These are phyloP conservation scores for Aphanomyces euteiches DNA, from an alignment of 352 stramenopile species.

Conservation along the genomic window DNA sequence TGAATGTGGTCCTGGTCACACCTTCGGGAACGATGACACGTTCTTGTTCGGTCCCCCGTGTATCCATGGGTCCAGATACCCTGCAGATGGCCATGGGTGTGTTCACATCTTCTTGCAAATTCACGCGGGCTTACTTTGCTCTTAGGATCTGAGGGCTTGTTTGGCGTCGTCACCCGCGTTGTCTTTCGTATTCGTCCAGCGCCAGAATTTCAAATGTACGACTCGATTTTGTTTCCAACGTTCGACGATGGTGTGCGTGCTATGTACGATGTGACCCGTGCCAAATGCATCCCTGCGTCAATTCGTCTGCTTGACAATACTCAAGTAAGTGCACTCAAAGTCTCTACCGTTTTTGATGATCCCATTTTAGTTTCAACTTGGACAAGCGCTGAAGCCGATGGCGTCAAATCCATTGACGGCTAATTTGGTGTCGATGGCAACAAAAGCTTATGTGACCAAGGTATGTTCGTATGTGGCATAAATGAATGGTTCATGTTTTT, in stretches of 20 bases:
- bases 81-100: slow-evolving; percentile 60
- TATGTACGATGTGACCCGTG: slow-evolving; percentile 71
- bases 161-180: slow-evolving; percentile 92
- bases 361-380: slow-evolving; percentile 76
- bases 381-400: slow-evolving; percentile 84
- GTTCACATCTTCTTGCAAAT: neutral
- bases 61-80: slow-evolving; percentile 87
- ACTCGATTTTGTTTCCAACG: slow-evolving; percentile 88
- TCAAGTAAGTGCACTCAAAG: slow-evolving; percentile 38
- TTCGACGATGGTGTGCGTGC: slow-evolving; percentile 75
- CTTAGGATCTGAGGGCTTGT: slow-evolving; percentile 91
- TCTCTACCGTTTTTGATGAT: neutral
- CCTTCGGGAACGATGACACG: slow-evolving; percentile 54
- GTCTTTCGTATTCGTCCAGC: slow-evolving; percentile 87
- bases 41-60: slow-evolving; percentile 56
- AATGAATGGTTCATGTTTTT: neutral
- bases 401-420: slow-evolving; percentile 46
- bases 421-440: slow-evolving; percentile 64
- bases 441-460: slow-evolving; percentile 82
- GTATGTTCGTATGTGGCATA: neutral
- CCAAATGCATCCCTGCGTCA: slow-evolving; percentile 74
- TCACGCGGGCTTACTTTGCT: slow-evolving; percentile 21
- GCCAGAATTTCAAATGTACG: slow-evolving; percentile 76
- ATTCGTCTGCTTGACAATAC: slow-evolving; percentile 92
- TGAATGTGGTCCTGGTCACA: slow-evolving; percentile 78